phyloP scores from a whole-genome alignment of 495 filamentous ascomycete species.

The Ascodesmis nigricans region DNA sequence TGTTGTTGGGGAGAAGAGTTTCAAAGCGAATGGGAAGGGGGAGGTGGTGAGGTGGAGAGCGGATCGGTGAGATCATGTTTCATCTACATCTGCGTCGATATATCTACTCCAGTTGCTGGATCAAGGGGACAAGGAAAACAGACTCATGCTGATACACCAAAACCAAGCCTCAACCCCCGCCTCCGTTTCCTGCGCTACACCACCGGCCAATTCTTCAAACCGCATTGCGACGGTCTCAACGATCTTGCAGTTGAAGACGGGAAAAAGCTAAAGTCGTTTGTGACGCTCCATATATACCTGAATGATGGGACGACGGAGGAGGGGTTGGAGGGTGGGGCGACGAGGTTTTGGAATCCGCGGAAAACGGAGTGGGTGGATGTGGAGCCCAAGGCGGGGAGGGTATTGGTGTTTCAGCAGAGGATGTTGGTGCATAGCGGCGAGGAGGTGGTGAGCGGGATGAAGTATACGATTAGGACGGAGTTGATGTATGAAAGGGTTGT shows the following conservation, averaged over 20 bases:
- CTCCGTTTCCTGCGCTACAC: conserved; percentile 43
- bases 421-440: conserved; percentile 36
- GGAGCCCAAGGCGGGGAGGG: conserved; percentile 32
- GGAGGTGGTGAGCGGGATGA: conserved; percentile 33
- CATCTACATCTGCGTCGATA: conserved; percentile 16
- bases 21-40: conserved; percentile 26
- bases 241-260: conserved; percentile 11
- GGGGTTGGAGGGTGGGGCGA: conserved; percentile 28
- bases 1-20: conserved; percentile 8
- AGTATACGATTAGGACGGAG: conserved; percentile 40
- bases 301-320: conserved; percentile 26
- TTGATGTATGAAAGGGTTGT: conserved; percentile 31
- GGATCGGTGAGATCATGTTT: too few relatives aligned
- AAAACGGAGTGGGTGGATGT: conserved; percentile 27
- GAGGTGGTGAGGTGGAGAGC: conserved; percentile 9
- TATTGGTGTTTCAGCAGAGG: conserved; percentile 40
- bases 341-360: conserved; percentile 30
- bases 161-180: conserved; percentile 39
- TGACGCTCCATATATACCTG: conserved; percentile 49
- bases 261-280: conserved; percentile 25
- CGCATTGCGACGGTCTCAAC: conserved; percentile 39
- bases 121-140: too few relatives aligned
- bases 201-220: conserved; percentile 40
- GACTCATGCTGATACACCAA: too few relatives aligned
- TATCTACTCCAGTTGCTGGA: too few relatives aligned